phyloP scores from a whole-genome alignment of 2,329 filamentous ascomycete genomes.

The Capronia americana region DNA sequence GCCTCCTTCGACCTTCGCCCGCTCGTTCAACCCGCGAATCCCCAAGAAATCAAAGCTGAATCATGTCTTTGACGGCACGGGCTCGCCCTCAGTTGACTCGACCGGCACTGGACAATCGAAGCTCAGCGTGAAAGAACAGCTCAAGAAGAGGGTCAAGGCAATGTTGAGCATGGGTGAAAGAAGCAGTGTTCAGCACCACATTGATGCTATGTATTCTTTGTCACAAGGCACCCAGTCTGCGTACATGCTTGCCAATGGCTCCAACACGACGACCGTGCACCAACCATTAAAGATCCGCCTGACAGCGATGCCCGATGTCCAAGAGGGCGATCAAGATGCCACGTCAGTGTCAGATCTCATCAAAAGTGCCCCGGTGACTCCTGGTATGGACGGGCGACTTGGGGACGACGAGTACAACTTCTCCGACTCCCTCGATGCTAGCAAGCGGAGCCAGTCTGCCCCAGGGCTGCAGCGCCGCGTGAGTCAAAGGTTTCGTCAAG shows the following conservation, averaged over 20 bases:
- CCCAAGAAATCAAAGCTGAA: slow-evolving; percentile 29
- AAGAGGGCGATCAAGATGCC: slow-evolving; percentile 3
- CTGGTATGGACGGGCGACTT: neutral
- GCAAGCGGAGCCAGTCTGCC: slow-evolving; percentile 27
- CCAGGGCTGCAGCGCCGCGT: slow-evolving; percentile 31
- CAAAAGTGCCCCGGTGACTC: slow-evolving; percentile 19
- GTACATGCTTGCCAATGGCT: slow-evolving; percentile 29
- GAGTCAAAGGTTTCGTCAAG: slow-evolving; percentile 31
- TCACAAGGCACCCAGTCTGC: slow-evolving; percentile 7
- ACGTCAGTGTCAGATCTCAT: neutral
- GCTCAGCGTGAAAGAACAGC: slow-evolving; percentile 30
- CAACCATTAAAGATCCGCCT: slow-evolving; percentile 30
- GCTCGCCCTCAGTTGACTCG: slow-evolving; percentile 35
- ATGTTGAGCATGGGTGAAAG: slow-evolving; percentile 27
- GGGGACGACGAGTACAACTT: slow-evolving; percentile 16
- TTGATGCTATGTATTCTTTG: slow-evolving; percentile 18
- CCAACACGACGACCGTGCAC: slow-evolving; percentile 25
- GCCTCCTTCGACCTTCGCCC: slow-evolving; percentile 2
- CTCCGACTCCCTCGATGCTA: neutral
- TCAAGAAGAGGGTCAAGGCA: slow-evolving; percentile 33
- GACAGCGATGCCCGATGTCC: slow-evolving; percentile 22
- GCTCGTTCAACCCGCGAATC: slow-evolving; percentile 14
- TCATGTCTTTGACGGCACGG: slow-evolving; percentile 35
- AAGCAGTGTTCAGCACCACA: slow-evolving; percentile 21
- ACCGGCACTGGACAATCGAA: slow-evolving; percentile 31